A percentile compares a stretch with the other conserved stretches of the same genome.
These are phyloP conservation scores for Trichophyton schoenleinii DNA, from an alignment of 2,329 filamentous ascomycete genomes.

Conservation along the genomic window DNA sequence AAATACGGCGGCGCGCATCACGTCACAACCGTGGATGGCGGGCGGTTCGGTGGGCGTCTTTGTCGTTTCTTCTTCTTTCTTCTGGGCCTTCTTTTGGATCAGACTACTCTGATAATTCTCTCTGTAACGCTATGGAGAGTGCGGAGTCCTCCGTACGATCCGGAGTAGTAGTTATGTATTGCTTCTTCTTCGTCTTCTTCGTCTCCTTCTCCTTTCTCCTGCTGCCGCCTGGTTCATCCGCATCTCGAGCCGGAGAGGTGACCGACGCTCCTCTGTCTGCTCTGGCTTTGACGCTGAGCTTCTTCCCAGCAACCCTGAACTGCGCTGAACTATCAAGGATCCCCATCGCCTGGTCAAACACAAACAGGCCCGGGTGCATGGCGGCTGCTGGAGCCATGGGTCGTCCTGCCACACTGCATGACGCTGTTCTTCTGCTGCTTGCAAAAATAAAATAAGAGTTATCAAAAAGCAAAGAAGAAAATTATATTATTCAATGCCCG, in stretches of 20 bases:
- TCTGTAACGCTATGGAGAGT: too few species aligned
- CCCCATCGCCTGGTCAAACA: slow-evolving; percentile 1
- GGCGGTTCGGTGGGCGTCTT: background rate
- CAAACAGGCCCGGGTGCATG: background rate
- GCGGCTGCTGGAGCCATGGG: background rate
- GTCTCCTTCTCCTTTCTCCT: background rate
- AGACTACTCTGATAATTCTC: too few species aligned
- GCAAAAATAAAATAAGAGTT: background rate
- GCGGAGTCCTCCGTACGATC: background rate
- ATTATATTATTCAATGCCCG: slow-evolving; percentile 1
- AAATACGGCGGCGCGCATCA: background rate
- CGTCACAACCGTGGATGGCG: background rate
- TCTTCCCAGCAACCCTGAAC: background rate
- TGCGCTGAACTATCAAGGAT: background rate
- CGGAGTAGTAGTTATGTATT: background rate
- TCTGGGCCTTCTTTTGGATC: background rate
- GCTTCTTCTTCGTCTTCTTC: background rate
- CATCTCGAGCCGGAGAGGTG: too few species aligned
- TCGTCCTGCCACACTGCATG: background rate
- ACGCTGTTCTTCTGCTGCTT: background rate
- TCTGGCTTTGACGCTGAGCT: background rate
- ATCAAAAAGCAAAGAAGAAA: background rate
- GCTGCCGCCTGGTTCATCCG: background rate
- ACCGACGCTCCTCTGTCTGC: too few species aligned
- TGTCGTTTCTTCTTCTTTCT: background rate